Percentiles rank a stretch among this genome's conserved stretches.
phyloP scores from a whole-genome alignment of 2,329 filamentous ascomycete genomes.

The Dryadomyces quercus-mongolicae region DNA sequence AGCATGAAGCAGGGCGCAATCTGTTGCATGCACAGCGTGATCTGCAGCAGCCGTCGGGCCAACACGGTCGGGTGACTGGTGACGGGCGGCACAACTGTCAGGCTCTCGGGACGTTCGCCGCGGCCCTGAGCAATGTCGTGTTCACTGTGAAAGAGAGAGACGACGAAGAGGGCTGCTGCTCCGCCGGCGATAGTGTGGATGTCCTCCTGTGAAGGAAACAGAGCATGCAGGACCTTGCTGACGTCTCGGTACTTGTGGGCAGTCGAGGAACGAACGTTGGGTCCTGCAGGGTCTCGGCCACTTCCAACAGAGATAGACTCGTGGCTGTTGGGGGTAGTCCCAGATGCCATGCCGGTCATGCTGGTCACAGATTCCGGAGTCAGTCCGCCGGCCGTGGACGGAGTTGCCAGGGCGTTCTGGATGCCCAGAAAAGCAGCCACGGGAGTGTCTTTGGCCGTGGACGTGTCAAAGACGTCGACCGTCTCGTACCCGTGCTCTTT shows the following conservation, averaged over 20 bases:
- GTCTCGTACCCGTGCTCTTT: constrained; percentile 10
- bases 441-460: constrained; percentile 17
- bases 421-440: constrained; percentile 18
- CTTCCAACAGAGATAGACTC: too few relatives aligned
- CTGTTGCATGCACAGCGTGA: constrained; percentile 33
- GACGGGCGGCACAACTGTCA: constrained; percentile 19
- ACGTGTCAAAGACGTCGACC: constrained; percentile 17
- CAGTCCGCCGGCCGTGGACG: neutral
- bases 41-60: constrained; percentile 32
- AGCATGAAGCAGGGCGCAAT: constrained; percentile 22
- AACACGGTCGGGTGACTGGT: constrained; percentile 34
- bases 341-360: neutral
- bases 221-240: constrained; percentile 18
- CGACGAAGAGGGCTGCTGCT: constrained; percentile 17
- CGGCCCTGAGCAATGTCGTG: constrained; percentile 20
- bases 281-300: too few relatives aligned
- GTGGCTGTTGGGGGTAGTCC: neutral
- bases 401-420: constrained; percentile 9
- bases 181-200: constrained; percentile 19
- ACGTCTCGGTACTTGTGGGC: constrained; percentile 20
- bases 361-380: neutral
- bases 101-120: constrained; percentile 12
- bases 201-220: constrained; percentile 23
- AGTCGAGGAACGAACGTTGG: too few relatives aligned
- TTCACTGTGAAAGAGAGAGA: constrained; percentile 18